These are phyloP conservation scores for Sarocladiaceae sp. DNA, from an alignment of 2,329 filamentous ascomycete species.

Conservation along the genomic window DNA sequence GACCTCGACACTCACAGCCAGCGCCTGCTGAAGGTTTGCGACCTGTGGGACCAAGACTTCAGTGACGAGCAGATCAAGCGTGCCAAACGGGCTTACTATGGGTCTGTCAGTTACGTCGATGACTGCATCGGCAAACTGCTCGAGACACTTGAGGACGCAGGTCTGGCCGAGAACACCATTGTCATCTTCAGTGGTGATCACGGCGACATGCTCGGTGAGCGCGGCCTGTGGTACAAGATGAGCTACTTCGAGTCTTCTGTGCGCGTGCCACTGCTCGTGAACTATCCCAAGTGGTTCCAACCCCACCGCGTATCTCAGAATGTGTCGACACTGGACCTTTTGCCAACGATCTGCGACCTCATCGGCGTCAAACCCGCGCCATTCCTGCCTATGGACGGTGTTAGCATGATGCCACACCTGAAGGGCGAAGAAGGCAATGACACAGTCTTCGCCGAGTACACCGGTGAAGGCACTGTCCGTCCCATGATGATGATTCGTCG, in stretches of 20 bases:
- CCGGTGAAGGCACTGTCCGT: conserved; percentile 83
- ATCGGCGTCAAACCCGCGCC: conserved; percentile 66
- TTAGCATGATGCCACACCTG: conserved; percentile 76
- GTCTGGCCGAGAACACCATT: conserved; percentile 80
- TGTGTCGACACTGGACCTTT: conserved; percentile 85
- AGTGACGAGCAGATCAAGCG: conserved; percentile 81
- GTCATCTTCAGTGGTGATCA: conserved; percentile 92
- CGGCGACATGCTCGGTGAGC: conserved; percentile 93
- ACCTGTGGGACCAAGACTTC: conserved; percentile 80
- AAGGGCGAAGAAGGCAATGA: conserved; percentile 68
- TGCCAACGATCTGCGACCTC: conserved; percentile 84
- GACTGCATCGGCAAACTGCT: conserved; percentile 85
- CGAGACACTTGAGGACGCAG: conserved; percentile 71
- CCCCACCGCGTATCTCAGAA: conserved; percentile 76
- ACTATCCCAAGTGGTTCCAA: conserved; percentile 70
- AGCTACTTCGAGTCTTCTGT: conserved; percentile 91
- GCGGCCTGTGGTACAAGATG: conserved; percentile 97
- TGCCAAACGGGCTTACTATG: conserved; percentile 86
- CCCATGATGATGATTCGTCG: conserved; percentile 93
- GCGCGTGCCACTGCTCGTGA: conserved; percentile 81
- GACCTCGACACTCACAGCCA: conserved; percentile 84
- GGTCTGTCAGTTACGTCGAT: conserved; percentile 89
- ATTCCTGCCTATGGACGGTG: conserved; percentile 79
- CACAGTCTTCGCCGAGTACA: conserved; percentile 93
- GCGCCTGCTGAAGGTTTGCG: conserved; percentile 80